Conservation (phyloP, 179 eudicot genomes). For the Actinidia chinensis region DNA sequence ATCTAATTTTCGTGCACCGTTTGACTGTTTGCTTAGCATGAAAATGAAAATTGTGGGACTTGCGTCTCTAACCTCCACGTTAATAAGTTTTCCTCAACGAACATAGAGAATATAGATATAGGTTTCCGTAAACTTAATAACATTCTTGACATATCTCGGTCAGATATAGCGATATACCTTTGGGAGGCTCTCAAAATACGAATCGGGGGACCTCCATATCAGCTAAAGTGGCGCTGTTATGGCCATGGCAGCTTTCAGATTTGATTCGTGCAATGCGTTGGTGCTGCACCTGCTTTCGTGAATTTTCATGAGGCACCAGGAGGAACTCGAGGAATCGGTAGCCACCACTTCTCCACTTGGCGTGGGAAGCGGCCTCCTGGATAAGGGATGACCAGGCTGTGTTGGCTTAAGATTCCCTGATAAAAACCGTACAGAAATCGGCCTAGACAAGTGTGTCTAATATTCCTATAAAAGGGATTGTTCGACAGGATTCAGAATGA, state of each 20-base stretch:
- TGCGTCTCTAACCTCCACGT: too few species aligned
- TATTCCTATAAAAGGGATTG: slow-evolving; percentile 54
- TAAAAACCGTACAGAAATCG: slow-evolving; percentile 93
- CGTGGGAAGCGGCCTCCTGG: slow-evolving; percentile 53
- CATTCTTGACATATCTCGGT: too few species aligned
- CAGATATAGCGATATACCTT: too few species aligned
- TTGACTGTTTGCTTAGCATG: too few species aligned
- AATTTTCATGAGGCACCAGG: slow-evolving; percentile 61
- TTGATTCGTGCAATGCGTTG: slow-evolving; percentile 73
- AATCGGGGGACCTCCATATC: slow-evolving; percentile 85
- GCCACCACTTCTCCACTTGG: slow-evolving; percentile 93
- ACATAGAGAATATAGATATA: too few species aligned
- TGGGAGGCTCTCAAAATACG: slow-evolving; percentile 68
- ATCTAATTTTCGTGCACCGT: too few species aligned
- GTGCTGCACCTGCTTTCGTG: slow-evolving; percentile 69
- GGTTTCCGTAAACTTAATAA: too few species aligned
- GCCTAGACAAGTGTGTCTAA: slow-evolving; percentile 56
- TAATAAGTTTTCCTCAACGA: too few species aligned
- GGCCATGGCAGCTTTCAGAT: slow-evolving; percentile 82
- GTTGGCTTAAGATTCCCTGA: slow-evolving; percentile 67
- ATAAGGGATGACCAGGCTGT: slow-evolving; percentile 65
- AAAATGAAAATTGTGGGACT: too few species aligned
- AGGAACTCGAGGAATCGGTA: slow-evolving; percentile 83
- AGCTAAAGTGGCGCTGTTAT: slow-evolving; percentile 61
- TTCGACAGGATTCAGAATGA: slow-evolving; percentile 9